These are phyloP conservation scores for Aspergillus hancockii DNA, from an alignment of 495 filamentous ascomycete genomes.

Conservation along the genomic window DNA sequence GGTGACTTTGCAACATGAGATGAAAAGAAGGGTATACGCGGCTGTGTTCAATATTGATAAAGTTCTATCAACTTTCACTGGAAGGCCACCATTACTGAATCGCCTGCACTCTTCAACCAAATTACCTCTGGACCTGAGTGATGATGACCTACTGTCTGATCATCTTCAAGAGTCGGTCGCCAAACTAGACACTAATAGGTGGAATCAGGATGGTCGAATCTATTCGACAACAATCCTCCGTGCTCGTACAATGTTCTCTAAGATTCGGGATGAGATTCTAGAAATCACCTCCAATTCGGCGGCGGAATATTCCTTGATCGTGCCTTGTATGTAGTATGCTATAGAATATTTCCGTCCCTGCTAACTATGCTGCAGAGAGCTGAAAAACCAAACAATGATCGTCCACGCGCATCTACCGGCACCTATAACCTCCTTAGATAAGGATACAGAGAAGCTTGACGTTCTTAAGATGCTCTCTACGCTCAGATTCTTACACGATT, in stretches of 20 bases:
- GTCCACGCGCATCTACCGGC: neutral
- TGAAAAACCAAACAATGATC: neutral
- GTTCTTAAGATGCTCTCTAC: neutral
- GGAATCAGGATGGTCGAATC: conserved; percentile 4
- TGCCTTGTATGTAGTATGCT: neutral
- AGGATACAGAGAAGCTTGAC: conserved; percentile 3
- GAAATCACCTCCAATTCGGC: neutral
- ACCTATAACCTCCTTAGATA: neutral
- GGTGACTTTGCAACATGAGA: conserved; percentile 10
- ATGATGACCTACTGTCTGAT: conserved; percentile 3
- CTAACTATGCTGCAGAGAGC: neutral
- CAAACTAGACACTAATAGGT: conserved; percentile 2
- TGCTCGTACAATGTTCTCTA: conserved; percentile 10
- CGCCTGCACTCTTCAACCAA: conserved; percentile 6
- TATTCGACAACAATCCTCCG: conserved; percentile 1
- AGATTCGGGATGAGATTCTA: conserved; percentile 8
- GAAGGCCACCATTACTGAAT: conserved; percentile 9
- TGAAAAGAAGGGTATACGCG: conserved; percentile 5
- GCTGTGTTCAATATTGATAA: conserved; percentile 10
- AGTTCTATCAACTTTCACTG: conserved; percentile 7
- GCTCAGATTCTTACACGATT: conserved; percentile 1
- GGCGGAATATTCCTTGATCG: neutral
- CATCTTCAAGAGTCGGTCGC: neutral
- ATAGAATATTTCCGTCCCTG: neutral
- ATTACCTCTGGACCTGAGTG: conserved; percentile 9